Evolutionary conservation across 164 flowering plant genomes (phyloP).

Genomic region (Akebia trifoliata): DNA sequence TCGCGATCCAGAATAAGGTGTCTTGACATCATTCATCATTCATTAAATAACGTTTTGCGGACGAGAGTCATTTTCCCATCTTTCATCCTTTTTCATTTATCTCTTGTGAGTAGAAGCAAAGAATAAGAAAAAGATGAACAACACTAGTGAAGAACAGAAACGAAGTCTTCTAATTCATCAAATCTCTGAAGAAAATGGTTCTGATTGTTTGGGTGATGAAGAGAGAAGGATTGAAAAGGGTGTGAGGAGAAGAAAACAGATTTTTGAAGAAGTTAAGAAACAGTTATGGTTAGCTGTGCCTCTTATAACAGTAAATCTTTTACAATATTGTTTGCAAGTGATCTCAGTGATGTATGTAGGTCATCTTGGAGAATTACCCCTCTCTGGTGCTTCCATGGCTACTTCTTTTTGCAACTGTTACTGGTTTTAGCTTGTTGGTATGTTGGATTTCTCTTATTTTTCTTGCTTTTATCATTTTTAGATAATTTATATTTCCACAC

Average conservation of each 20-base stretch:
- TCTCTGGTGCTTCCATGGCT: slow-evolving; percentile 27
- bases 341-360: slow-evolving; percentile 32
- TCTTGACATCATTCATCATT: too few species aligned
- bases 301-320: slow-evolving; percentile 19
- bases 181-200: too few species aligned
- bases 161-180: too few species aligned
- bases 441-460: slow-evolving; percentile 8
- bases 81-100: too few species aligned
- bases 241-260: background rate
- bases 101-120: too few species aligned
- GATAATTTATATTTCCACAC: background rate
- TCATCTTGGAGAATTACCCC: slow-evolving; percentile 25
- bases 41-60: too few species aligned
- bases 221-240: background rate
- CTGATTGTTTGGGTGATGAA: too few species aligned
- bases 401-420: slow-evolving; percentile 41
- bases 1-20: too few species aligned
- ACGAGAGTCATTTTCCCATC: too few species aligned
- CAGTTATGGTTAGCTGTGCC: slow-evolving; percentile 45
- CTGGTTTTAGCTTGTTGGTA: slow-evolving; percentile 73
- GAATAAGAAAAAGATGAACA: too few species aligned
- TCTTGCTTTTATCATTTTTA: background rate
- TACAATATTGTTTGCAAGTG: slow-evolving; percentile 17
- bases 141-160: too few species aligned
- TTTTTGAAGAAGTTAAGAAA: slow-evolving; percentile 48